Evolutionary conservation across 2,329 filamentous ascomycete species (phyloP), one percentile per base, ranked within the genome.

Genomic region (Verticillium klebahnii): DNA sequence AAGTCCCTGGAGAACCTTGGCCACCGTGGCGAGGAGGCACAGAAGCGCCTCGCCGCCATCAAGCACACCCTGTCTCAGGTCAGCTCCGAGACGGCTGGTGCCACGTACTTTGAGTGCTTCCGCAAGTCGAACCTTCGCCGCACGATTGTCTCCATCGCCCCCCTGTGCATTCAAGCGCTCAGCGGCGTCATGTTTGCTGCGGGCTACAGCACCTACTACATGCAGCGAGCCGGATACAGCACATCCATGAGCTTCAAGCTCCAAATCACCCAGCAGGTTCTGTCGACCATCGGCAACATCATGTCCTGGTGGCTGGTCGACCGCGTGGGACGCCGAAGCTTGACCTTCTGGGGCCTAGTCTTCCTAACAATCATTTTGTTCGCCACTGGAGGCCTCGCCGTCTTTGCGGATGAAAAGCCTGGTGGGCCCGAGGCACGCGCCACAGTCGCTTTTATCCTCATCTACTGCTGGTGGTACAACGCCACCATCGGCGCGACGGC

Each of bases 61-160:
- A 67, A 70, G 45, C 65, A 66, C 19, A 77, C 74, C 0, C 69
- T 78, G 4, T 69, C 76, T 15, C 64, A 75, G 56, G 65, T 74
- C 32, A 68, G 67, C 55, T 58, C 61, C 40, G 75, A 79, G 61
- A 77, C 72, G 0, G 72, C 74, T 31, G 74, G 75, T 3, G 73
- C 69, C 1, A 76, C 72, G 0, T 78, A 77, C 58, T 32, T 73
- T 2, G 77, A 79, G 61, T 78, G 76, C 63, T 78, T 79, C 68
- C 71, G 73, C 5, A 70, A 68, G 57, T 71, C 71, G 2, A 77
- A 79, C 63, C 66, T 77, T 0, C 74, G 75, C 7, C 71, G 77
- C 14, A 79, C 77, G 1, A 69, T 78, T 52, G 71, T 80, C 59
- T 73, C 72, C 17, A 73, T 77, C 34, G 66, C 69, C 14, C 75